Percentiles rank a stretch among this genome's conserved stretches.
Evolutionary conservation across 179 eudicot species (phyloP).

Genomic region (Silene vulgaris): DNA sequence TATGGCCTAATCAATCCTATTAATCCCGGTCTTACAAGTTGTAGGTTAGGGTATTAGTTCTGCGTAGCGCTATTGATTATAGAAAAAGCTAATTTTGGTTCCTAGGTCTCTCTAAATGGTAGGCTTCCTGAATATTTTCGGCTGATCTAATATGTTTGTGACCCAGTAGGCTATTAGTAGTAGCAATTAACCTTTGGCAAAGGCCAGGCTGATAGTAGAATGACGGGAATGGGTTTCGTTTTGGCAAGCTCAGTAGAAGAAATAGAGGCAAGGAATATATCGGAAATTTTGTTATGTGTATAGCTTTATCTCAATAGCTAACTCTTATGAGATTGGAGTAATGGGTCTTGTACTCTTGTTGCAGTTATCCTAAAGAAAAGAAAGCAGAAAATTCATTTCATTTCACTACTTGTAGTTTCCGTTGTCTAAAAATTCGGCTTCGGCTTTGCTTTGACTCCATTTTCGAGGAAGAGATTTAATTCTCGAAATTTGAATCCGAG

Average conservation of each 20-base stretch:
- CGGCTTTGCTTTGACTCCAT: background rate
- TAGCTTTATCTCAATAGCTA: constrained; percentile 36
- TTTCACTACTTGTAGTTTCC: background rate
- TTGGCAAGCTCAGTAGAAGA: constrained; percentile 18
- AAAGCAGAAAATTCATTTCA: constrained; percentile 10
- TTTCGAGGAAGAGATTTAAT: too few relatives aligned
- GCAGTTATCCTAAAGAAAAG: background rate
- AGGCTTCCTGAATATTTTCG: constrained; percentile 19
- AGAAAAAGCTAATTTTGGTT: constrained; percentile 34
- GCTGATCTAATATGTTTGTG: constrained; percentile 29
- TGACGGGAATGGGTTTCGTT: constrained; percentile 12
- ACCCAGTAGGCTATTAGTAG: constrained; percentile 30
- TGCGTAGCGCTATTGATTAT: constrained; percentile 28
- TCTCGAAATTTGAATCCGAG: too few relatives aligned
- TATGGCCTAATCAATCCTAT: constrained; percentile 76
- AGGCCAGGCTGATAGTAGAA: constrained; percentile 26
- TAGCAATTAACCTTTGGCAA: constrained; percentile 28
- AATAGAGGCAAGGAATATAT: constrained; percentile 27
- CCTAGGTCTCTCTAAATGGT: constrained; percentile 24
- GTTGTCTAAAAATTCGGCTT: background rate
- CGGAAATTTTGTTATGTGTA: constrained; percentile 36
- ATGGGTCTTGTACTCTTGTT: constrained; percentile 19
- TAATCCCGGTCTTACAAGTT: constrained; percentile 24
- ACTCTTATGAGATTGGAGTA: constrained; percentile 16
- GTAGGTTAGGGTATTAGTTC: constrained; percentile 25